Base-by-base conservation (phyloP, 345 rosid species). In the Citrus hindsii region DNA sequence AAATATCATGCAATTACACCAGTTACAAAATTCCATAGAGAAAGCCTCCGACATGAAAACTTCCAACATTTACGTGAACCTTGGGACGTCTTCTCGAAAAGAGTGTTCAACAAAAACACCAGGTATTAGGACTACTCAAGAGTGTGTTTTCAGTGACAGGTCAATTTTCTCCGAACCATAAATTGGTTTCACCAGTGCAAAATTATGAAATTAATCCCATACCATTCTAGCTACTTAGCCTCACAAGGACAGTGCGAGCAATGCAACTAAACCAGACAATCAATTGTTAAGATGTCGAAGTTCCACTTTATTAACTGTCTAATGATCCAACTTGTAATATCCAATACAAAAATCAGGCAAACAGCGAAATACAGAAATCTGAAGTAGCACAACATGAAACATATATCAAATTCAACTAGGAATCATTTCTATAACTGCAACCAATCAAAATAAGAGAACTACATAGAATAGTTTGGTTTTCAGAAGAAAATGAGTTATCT, bases 401-500 rank as follows among this genome's bases (percentile, higher is more conserved):
- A 75, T 48, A 19, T 10, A 18, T 13, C 30, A 42, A 42, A 63
- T 19, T 21, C 25, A 30, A 75, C 69, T 6, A 9, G 38, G 21
- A 46, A 48, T 28, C 9, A 28, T 21, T 55, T 74, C 58, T 27
- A 40, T 25, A 14, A 25, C 35, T 46, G 56, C 73, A 63, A 46
- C 59, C 10, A 68, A 68, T 42, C 6, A 55, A 33, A 28, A 73
- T 25, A 67, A 35, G 12, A 30, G 24, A 75, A 27, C 77, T 75
- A 42, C 13, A 42, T 75, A 75, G 58, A 21, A 75, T 75, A 42
- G 25, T 4, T 55, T 59, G 65, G 33, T 51, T 46, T 69, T 63
- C 82, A 24, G 61, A 56, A 35, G 32, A 40, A 69, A 53, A 59
- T 28, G 51, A 40, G 79, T 58, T 56, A 76, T 76, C 77, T 55